phyloP scores from a whole-genome alignment of 805 yeast species.

The Starmerella scarabaei region DNA sequence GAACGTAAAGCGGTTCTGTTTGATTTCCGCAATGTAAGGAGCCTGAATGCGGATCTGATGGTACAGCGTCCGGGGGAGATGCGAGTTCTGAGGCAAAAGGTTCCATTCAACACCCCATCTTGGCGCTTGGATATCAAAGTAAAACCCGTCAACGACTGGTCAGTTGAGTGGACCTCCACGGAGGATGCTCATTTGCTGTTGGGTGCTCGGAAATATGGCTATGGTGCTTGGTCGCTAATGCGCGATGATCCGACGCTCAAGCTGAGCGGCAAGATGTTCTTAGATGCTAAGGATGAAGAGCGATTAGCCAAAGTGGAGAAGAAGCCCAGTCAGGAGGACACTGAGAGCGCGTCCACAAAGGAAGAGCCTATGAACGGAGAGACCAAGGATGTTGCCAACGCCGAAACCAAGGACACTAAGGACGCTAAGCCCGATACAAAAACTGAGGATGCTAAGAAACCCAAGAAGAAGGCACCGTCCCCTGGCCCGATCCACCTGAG shows the following conservation, averaged over 20 bases:
- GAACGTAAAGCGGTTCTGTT: conserved; percentile 85
- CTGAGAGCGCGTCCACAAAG: neutral
- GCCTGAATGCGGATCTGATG: conserved; percentile 80
- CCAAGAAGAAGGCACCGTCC: conserved; percentile 25
- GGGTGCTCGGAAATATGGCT: conserved; percentile 87
- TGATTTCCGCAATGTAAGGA: conserved; percentile 76
- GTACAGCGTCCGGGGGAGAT: conserved; percentile 76
- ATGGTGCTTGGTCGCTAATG: conserved; percentile 88
- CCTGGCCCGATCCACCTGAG: conserved; percentile 90
- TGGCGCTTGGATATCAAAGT: conserved; percentile 53
- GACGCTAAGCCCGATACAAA: conserved; percentile 17
- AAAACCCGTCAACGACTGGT: conserved; percentile 84
- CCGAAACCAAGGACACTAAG: conserved; percentile 19
- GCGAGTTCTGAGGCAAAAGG: conserved; percentile 44
- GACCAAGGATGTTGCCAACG: conserved; percentile 6
- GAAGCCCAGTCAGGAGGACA: neutral
- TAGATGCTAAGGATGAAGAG: conserved; percentile 28
- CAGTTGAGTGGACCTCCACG: conserved; percentile 65
- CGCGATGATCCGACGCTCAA: conserved; percentile 91
- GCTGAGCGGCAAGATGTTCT: conserved; percentile 68
- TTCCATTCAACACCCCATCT: conserved; percentile 40
- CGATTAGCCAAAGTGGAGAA: conserved; percentile 2
- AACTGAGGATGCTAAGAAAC: neutral
- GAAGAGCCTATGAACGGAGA: conserved; percentile 14
- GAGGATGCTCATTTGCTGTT: conserved; percentile 80